A percentile compares a stretch with the other conserved stretches of the same genome.
These are phyloP conservation scores for Coemansia nantahalensis DNA, from an alignment of 192 early-diverging fungal genomes.

Conservation along the genomic window DNA sequence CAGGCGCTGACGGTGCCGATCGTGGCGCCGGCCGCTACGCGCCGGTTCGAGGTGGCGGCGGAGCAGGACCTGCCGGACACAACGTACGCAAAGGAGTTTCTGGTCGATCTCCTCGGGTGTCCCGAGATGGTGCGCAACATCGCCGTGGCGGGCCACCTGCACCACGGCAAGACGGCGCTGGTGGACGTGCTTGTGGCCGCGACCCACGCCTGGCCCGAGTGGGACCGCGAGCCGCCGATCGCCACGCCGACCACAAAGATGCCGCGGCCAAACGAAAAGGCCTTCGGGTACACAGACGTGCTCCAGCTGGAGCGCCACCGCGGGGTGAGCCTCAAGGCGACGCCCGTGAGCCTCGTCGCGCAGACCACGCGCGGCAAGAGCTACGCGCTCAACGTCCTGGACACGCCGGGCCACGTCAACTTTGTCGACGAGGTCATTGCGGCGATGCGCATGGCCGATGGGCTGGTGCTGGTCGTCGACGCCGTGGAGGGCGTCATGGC, in stretches of 20 bases:
- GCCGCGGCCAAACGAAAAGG: constrained; percentile 28
- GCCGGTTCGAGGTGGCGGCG: constrained; percentile 84
- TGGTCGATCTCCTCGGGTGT: constrained; percentile 76
- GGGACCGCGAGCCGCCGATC: constrained; percentile 30
- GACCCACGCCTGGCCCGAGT: constrained; percentile 73
- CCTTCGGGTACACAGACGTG: constrained; percentile 71
- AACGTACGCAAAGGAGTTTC: constrained; percentile 84
- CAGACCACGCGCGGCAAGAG: constrained; percentile 86
- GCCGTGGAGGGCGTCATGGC: constrained; percentile 97
- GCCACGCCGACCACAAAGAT: constrained; percentile 36
- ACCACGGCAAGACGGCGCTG: constrained; percentile 96
- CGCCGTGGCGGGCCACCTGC: constrained; percentile 89
- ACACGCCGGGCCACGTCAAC: constrained; percentile 95
- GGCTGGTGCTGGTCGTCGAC: constrained; percentile 90
- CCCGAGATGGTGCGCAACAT: constrained; percentile 87
- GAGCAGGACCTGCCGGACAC: constrained; percentile 78
- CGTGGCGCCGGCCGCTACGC: constrained; percentile 82
- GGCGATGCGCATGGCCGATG: constrained; percentile 83
- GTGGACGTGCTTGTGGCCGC: constrained; percentile 89
- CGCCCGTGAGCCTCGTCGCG: constrained; percentile 90
- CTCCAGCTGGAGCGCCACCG: constrained; percentile 88
- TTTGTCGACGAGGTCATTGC: constrained; percentile 94
- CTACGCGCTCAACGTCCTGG: constrained; percentile 84
- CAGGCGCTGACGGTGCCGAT: constrained; percentile 94
- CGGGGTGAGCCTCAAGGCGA: constrained; percentile 87